phyloP scores from a whole-genome alignment of 2,329 filamentous ascomycete species.

The Trichoderma atrobrunneum region DNA sequence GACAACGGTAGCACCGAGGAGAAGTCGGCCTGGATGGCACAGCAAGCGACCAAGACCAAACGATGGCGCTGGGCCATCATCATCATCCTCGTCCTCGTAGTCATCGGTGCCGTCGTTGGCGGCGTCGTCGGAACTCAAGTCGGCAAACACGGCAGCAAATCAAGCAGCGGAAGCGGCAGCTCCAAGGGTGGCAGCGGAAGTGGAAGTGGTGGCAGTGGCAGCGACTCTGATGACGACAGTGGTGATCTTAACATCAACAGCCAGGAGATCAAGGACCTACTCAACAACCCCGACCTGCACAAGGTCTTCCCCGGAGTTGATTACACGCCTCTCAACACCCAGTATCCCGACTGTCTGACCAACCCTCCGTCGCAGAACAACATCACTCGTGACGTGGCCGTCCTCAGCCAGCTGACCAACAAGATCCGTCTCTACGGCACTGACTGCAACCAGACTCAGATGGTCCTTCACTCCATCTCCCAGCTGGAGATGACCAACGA shows the following conservation, averaged over 20 bases:
- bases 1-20: conserved; percentile 19
- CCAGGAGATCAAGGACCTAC: conserved; percentile 71
- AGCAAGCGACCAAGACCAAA: conserved; percentile 55
- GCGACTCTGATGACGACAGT: conserved; percentile 60
- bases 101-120: conserved; percentile 69
- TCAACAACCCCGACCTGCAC: conserved; percentile 79
- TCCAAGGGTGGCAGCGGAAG: conserved; percentile 24
- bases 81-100: conserved; percentile 58
- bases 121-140: conserved; percentile 73
- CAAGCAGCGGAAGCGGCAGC: conserved; percentile 26
- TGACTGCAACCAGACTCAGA: conserved; percentile 95
- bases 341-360: conserved; percentile 79
- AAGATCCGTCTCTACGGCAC: conserved; percentile 87
- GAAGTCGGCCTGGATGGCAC: conserved; percentile 22
- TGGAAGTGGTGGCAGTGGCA: conserved; percentile 44
- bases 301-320: conserved; percentile 95
- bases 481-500: conserved; percentile 65
- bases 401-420: conserved; percentile 87
- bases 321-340: conserved; percentile 87
- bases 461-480: conserved; percentile 81
- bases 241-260: conserved; percentile 74
- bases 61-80: conserved; percentile 71
- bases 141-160: conserved; percentile 45
- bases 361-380: conserved; percentile 89
- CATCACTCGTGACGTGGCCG: conserved; percentile 83